Percentiles rank a stretch among this genome's conserved stretches.
Evolutionary conservation across 768 basidiomycete species (phyloP).

Genomic region (Lentinus brumalis): DNA sequence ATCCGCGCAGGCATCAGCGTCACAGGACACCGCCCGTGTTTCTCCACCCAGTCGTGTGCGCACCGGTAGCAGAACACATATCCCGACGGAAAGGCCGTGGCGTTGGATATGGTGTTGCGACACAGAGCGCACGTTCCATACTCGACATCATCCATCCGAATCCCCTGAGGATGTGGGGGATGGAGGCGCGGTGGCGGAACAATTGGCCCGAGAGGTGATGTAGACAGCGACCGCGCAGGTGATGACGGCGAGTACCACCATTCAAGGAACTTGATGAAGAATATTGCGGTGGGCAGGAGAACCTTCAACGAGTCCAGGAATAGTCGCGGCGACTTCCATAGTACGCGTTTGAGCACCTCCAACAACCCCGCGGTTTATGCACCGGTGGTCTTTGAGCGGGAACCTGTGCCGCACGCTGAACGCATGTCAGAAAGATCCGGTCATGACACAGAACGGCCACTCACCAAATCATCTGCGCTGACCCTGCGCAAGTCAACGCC

Average conservation of each 20-base stretch:
- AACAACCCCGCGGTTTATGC: slow-evolving; percentile 37
- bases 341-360: slow-evolving; percentile 46
- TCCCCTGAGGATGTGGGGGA: slow-evolving; percentile 71
- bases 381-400: slow-evolving; percentile 20
- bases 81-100: slow-evolving; percentile 87
- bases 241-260: slow-evolving; percentile 99
- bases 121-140: slow-evolving; percentile 92
- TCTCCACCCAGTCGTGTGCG: slow-evolving; percentile 80
- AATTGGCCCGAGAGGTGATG: slow-evolving; percentile 62
- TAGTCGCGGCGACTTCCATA: slow-evolving; percentile 58
- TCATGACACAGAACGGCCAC: slow-evolving; percentile 24
- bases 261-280: slow-evolving; percentile 94
- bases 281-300: slow-evolving; percentile 85
- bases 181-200: slow-evolving; percentile 79
- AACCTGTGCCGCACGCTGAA: slow-evolving; percentile 30
- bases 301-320: slow-evolving; percentile 78
- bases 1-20: slow-evolving; percentile 74
- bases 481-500: slow-evolving; percentile 82
- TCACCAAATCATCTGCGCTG: slow-evolving; percentile 76
- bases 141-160: slow-evolving; percentile 57
- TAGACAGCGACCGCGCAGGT: slow-evolving; percentile 72
- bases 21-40: slow-evolving; percentile 80
- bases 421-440: background rate
- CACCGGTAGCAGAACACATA: slow-evolving; percentile 96
- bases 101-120: slow-evolving; percentile 70